phyloP scores from a whole-genome alignment of 208 protist species.

The Trypanosoma boissoni region DNA sequence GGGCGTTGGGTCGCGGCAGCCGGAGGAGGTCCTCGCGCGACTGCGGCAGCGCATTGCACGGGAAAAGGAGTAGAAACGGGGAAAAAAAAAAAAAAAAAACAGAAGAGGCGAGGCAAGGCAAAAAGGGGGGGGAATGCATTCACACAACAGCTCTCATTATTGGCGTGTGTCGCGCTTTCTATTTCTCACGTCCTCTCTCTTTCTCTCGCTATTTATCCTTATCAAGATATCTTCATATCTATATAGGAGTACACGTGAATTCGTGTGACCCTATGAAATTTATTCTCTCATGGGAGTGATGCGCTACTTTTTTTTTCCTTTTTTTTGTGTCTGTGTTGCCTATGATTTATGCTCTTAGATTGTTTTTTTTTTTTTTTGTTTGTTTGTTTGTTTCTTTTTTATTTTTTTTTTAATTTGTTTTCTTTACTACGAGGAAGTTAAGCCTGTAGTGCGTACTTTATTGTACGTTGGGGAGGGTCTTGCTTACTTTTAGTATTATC shows the following conservation, averaged over 20 bases:
- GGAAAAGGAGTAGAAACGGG: background rate
- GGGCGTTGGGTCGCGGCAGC: constrained; percentile 23
- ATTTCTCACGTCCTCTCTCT: too few species aligned
- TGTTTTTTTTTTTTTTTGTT: background rate
- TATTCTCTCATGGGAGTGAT: too few species aligned
- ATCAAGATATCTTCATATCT: too few species aligned
- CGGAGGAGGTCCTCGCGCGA: constrained; percentile 45
- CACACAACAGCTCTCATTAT: background rate
- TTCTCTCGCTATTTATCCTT: too few species aligned
- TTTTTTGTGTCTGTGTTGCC: background rate
- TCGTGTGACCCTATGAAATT: too few species aligned
- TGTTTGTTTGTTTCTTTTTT: background rate
- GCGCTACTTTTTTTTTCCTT: background rate
- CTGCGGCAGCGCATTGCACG: constrained; percentile 25
- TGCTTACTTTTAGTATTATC: background rate
- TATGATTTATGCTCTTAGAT: background rate
- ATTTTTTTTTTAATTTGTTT: background rate
- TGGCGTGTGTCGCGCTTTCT: too few species aligned
- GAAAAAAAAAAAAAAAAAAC: background rate
- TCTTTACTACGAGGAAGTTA: background rate
- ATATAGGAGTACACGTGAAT: too few species aligned
- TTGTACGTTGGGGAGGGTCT: background rate
- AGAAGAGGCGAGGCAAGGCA: background rate
- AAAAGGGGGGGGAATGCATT: background rate
- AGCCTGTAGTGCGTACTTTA: background rate